Evolutionary conservation across 306 rosid species (phyloP), one percentile per base, ranked within the genome.

Genomic region (Mucuna pruriens): DNA sequence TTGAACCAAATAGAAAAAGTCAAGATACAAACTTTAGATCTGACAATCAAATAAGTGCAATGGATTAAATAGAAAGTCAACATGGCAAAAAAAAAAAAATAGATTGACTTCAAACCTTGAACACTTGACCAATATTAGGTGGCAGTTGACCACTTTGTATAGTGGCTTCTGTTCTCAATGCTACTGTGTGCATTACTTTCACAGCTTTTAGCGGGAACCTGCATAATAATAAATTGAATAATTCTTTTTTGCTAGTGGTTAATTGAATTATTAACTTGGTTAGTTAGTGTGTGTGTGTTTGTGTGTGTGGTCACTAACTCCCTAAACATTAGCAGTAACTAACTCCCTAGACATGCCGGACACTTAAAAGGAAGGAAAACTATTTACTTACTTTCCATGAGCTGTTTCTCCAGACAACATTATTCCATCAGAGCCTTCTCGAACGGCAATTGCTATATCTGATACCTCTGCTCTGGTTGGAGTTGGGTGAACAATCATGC

Each of bases 361-460:
- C 10, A 60, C 13, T 49, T 23, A 12, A 12, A 16, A 23, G 61
- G n/a, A 8, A 57, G 11, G n/a, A 42, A 42, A 40, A 33, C 48
- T 11, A 69, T 62, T 15, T 69, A 85, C 98, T 85, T 90, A 93
- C 99, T 93, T 95, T 84, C 99, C 99, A 64, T 95, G 98, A 85
- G 99, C 99, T 73, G 99, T 95, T 90, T 95, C 99, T 76, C 99
- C 99, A 17, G 99, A 95, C 7, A 95, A 89, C 99, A 95, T 95
- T 77, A 95, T 77, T 71, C 87, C 98, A 86, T 95, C 99, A 77
- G 99, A 89, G 74, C 99, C 99, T 89, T 95, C 99, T 84, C 99
- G 89, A 74, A 95, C 99, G 67, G 99, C 99, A 83, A 95, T 95
- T 58, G 99, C 99, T 82, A 95, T 95, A 83, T 95, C 99, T 0